Evolutionary conservation across 1,284 basidiomycete species (phyloP).

Genomic region (Malassezia dermatis): DNA sequence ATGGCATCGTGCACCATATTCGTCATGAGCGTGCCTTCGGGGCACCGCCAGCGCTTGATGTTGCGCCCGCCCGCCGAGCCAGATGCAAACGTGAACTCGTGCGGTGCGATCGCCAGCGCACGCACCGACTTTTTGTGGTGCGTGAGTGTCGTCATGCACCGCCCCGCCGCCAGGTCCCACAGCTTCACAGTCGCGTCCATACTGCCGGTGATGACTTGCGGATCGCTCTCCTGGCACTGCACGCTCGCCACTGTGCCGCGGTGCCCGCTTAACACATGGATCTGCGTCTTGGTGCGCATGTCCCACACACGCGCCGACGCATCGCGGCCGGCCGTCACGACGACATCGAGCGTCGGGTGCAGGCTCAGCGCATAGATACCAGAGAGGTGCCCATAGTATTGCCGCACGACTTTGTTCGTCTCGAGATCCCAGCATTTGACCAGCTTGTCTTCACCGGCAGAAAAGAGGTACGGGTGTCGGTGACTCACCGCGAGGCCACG

Average conservation of each 20-base stretch:
- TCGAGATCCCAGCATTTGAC: slow-evolving; percentile 99
- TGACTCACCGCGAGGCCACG: slow-evolving; percentile 82
- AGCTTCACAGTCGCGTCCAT: slow-evolving; percentile 96
- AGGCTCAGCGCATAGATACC: slow-evolving; percentile 71
- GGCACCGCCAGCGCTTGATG: slow-evolving; percentile 99
- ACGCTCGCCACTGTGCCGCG: slow-evolving; percentile 88
- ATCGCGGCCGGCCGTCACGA: slow-evolving; percentile 89
- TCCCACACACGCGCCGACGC: slow-evolving; percentile 96
- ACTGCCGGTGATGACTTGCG: slow-evolving; percentile 90
- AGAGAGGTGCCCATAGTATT: slow-evolving; percentile 94
- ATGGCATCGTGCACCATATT: slow-evolving; percentile 92
- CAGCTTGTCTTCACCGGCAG: slow-evolving; percentile 96
- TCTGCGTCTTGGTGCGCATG: slow-evolving; percentile 92
- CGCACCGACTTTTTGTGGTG: slow-evolving; percentile 97
- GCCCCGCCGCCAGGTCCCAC: slow-evolving; percentile 98
- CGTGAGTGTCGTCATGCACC: slow-evolving; percentile 85
- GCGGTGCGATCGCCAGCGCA: slow-evolving; percentile 82
- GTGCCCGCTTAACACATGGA: slow-evolving; percentile 85
- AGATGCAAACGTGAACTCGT: slow-evolving; percentile 76
- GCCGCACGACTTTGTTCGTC: slow-evolving; percentile 94
- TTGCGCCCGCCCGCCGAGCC: slow-evolving; percentile 93
- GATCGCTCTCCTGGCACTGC: slow-evolving; percentile 87
- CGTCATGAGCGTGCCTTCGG: slow-evolving; percentile 88
- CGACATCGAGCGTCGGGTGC: slow-evolving; percentile 87
- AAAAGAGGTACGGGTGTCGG: slow-evolving; percentile 92